A percentile compares a stretch with the other conserved stretches of the same genome.
Conservation (phyloP, 176 grass and related monocot species). For the Oryza glaberrima region DNA sequence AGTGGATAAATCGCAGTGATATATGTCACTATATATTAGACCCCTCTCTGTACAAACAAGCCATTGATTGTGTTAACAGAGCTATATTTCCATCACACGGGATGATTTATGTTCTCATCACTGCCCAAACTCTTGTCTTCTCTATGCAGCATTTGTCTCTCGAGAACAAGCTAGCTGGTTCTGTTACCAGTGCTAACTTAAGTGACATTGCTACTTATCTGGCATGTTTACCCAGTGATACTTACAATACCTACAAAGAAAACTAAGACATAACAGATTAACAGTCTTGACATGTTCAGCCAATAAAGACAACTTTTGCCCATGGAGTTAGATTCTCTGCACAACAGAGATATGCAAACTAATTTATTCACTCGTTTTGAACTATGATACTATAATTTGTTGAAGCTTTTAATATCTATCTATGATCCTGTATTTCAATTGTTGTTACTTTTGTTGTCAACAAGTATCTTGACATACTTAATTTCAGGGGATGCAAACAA, state of each 20-base stretch:
- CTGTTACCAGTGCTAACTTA: neutral
- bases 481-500: conserved; percentile 85
- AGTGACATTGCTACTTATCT: neutral
- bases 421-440: conserved; percentile 5
- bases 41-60: neutral
- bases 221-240: neutral
- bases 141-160: neutral
- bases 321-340: neutral
- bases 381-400: neutral
- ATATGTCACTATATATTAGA: neutral
- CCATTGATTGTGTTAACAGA: neutral
- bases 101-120: neutral
- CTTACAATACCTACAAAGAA: neutral
- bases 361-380: conserved; percentile 12
- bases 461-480: conserved; percentile 15
- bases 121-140: neutral
- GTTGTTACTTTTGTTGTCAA: conserved; percentile 1
- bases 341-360: neutral
- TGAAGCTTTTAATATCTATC: neutral
- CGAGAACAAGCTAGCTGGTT: conserved; percentile 17
- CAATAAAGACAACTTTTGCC: neutral
- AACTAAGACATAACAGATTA: neutral
- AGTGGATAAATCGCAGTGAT: neutral
- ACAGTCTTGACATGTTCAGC: neutral
- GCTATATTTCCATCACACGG: neutral